A percentile compares a stretch with the other conserved stretches of the same genome.
phyloP scores from a whole-genome alignment of 139 green algal genomes.

The Volvox africanus region DNA sequence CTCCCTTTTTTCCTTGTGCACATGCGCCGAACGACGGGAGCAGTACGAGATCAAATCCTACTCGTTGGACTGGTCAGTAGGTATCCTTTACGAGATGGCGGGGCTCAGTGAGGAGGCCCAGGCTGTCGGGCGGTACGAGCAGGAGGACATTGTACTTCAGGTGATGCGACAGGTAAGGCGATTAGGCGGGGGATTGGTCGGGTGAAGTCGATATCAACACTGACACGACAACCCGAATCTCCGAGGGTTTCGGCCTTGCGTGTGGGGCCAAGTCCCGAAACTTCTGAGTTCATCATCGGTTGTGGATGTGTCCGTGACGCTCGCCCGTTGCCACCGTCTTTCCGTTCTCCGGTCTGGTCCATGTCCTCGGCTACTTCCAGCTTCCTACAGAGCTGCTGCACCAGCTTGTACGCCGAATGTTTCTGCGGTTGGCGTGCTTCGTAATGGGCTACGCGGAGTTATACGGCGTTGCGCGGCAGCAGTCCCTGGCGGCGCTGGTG shows the following conservation, averaged over 20 bases:
- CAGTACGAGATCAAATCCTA: conserved; percentile 43
- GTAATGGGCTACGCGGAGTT: conserved; percentile 24
- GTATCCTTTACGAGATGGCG: conserved; percentile 38
- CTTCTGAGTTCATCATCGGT: no score
- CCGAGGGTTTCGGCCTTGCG: no score
- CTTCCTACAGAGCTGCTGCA: conserved; percentile 11
- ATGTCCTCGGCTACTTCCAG: not conserved
- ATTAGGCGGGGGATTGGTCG: not conserved
- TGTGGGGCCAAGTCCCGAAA: no score
- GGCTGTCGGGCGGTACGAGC: conserved; percentile 21
- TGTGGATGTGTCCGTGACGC: no score
- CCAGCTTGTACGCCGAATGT: conserved; percentile 16
- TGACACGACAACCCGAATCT: no score
- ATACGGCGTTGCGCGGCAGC: not conserved
- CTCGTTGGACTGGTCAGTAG: conserved; percentile 42
- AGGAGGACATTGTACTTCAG: conserved; percentile 32
- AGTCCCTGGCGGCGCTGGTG: conserved; percentile 23
- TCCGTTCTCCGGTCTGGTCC: no score
- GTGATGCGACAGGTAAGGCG: conserved; percentile 37
- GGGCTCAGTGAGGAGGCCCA: conserved; percentile 46
- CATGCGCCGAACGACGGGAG: not conserved
- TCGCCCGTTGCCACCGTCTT: no score
- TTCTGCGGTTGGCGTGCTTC: conserved; percentile 40
- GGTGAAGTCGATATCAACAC: no score
- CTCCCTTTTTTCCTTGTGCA: no score